Evolutionary conservation across 805 yeast genomes (phyloP), one percentile per base, ranked within the genome.

Genomic region (Lipomyces sp.): DNA sequence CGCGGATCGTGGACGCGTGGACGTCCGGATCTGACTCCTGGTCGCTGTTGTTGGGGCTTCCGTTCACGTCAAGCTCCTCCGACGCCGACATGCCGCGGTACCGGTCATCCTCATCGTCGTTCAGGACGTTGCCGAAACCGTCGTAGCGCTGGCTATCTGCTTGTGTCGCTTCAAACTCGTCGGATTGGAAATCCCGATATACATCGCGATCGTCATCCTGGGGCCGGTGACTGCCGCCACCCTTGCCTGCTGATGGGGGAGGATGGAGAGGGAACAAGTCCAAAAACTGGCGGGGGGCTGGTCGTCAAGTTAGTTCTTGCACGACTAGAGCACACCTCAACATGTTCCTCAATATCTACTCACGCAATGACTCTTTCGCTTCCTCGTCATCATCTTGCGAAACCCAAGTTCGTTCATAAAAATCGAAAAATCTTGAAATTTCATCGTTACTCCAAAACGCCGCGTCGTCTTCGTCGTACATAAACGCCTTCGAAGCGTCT

Each of bases 221-320:
- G n/a, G n/a, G n/a, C n/a, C n/a, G n/a, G n/a, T n/a, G n/a, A n/a
- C n/a, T n/a, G n/a, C n/a, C n/a, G n/a, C n/a, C n/a, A n/a, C n/a
- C n/a, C n/a, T n/a, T n/a, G n/a, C 42, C n/a, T 19, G n/a, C 14
- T n/a, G 22, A 19, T 39, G 16, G 19, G 13, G 19, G 42, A 22
- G n/a, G n/a, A 23, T n/a, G 21, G 42, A 32, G 11, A 35, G 57
- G 57, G 19, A 53, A 53, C 49, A 53, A 19, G 26, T 53, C 48
- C 32, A 53, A 28, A 31, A 53, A 47, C 8, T 48, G 51, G 13
- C 40, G 28, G 4, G 48, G 41, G 10, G 49, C 49, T 42, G 24
- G n/a, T n/a, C n/a, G n/a, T n/a, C n/a, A n/a, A n/a, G n/a, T n/a
- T n/a, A n/a, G n/a, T n/a, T n/a, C n/a, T n/a, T n/a, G n/a, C n/a